phyloP scores from a whole-genome alignment of 192 early-diverging fungal genomes.

The Geranomyces michiganensis region DNA sequence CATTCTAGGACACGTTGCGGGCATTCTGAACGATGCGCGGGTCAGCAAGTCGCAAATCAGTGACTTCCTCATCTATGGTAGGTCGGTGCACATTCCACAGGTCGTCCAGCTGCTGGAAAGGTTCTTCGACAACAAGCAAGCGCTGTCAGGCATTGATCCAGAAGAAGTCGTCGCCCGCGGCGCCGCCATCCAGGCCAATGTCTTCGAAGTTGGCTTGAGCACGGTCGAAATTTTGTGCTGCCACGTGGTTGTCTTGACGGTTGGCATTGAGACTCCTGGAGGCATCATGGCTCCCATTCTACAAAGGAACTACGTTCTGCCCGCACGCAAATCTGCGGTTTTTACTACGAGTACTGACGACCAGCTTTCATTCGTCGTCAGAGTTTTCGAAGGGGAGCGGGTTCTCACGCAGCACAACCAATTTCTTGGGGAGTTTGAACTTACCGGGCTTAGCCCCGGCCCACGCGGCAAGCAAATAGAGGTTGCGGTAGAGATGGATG shows the following conservation, averaged over 20 bases:
- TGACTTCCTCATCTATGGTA: slow-evolving; percentile 91
- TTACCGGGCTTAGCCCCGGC: slow-evolving; percentile 88
- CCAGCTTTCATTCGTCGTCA: slow-evolving; percentile 92
- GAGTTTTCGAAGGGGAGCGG: slow-evolving; percentile 95
- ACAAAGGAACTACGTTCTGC: slow-evolving; percentile 89
- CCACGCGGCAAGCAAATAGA: slow-evolving; percentile 90
- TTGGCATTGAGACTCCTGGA: slow-evolving; percentile 95
- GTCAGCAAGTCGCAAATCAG: slow-evolving; percentile 78
- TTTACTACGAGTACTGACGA: slow-evolving; percentile 96
- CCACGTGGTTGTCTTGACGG: slow-evolving; percentile 81
- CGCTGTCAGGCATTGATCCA: slow-evolving; percentile 91
- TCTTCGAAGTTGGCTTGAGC: slow-evolving; percentile 76
- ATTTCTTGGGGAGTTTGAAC: slow-evolving; percentile 91
- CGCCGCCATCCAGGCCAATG: slow-evolving; percentile 86
- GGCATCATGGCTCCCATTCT: slow-evolving; percentile 95
- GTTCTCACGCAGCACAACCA: slow-evolving; percentile 92
- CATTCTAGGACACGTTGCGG: slow-evolving; percentile 88
- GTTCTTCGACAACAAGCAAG: slow-evolving; percentile 95
- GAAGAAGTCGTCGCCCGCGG: slow-evolving; percentile 95
- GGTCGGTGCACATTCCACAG: slow-evolving; percentile 93
- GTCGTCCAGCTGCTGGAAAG: slow-evolving; percentile 81
- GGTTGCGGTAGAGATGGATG: slow-evolving; percentile 91
- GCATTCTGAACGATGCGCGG: slow-evolving; percentile 88
- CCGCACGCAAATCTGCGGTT: slow-evolving; percentile 90
- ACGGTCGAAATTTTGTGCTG: slow-evolving; percentile 84